Evolutionary conservation across 805 yeast species (phyloP).

Genomic region (Yamadazyma phyllophila): DNA sequence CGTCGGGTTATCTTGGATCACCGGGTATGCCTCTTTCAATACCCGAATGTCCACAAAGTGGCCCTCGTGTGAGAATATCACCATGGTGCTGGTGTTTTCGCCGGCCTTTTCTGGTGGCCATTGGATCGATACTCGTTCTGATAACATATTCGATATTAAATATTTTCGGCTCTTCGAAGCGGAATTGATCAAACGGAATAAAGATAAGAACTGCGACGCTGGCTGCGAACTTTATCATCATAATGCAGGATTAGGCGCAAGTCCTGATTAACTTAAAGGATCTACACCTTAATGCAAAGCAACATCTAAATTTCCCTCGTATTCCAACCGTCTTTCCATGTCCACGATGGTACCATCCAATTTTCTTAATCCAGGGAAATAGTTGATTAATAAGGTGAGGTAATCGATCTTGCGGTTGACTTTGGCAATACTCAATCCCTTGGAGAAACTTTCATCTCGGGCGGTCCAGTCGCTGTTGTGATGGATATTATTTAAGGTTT

Average conservation of each 20-base stretch:
- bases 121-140: conserved; percentile 50
- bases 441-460: conserved; percentile 33
- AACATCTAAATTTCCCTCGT: conserved; percentile 5
- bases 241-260: no score
- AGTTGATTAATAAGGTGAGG: conserved; percentile 34
- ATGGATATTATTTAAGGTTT: conserved; percentile 34
- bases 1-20: conserved; percentile 4
- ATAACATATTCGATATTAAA: conserved; percentile 23
- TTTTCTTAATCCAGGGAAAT: conserved; percentile 29
- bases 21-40: conserved; percentile 17
- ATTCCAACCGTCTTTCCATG: conserved; percentile 13
- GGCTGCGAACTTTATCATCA: background rate
- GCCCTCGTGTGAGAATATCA: conserved; percentile 41
- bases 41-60: conserved; percentile 49
- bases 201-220: background rate
- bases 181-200: conserved; percentile 1
- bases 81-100: conserved; percentile 50
- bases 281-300: background rate
- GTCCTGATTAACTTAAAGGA: no score
- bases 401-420: conserved; percentile 26
- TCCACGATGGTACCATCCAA: conserved; percentile 33
- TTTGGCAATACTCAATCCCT: conserved; percentile 20
- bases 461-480: conserved; percentile 39
- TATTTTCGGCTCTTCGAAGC: background rate
- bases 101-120: conserved; percentile 45